Evolutionary conservation across 2,329 filamentous ascomycete genomes (phyloP), one percentile per base, ranked within the genome.

Genomic region (Sclerotiophoma versabilis): DNA sequence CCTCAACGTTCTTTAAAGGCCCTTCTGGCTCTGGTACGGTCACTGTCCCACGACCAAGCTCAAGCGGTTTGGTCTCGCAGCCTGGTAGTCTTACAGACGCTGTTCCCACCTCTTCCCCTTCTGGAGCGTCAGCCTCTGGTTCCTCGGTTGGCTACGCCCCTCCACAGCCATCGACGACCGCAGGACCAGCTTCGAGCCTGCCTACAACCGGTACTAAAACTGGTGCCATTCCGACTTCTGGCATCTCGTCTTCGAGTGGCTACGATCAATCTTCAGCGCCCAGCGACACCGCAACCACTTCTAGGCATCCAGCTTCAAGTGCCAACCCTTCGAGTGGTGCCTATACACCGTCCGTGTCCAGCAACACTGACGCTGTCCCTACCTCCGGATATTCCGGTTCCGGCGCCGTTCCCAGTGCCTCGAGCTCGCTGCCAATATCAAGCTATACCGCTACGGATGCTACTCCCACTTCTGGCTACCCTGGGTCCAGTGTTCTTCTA

Each of bases 81-180:
- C 37, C 43, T 38, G 49, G 43, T 20, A 57, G 43, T 27, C 38
- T 49, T 6, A 51, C 51, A 17, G 42, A 49, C 22, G 52, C 56
- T 26, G n/a, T 52, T 20, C 47, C 56, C 26, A 58, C 51, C 11
- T 58, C 56, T 19, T 48, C 52, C 30, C 49, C 54, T 41, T 25
- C 43, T 38, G 32, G 20, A 10, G 20, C n/a, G 9, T 22, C 50
- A 20, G 20, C 14, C 1, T 22, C 50, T 20, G 48, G 38, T 19
- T 45, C 38, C 15, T 47, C 56, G 19, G 48, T 26, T 43, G 38
- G 22, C 33, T 47, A 45, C 29, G n/a, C 23, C 27, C 30, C 57
- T 47, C 52, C 49, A 11, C 58, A 51, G 41, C 50, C 57, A 6
- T 38, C 39, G 26, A 44, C 38, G 11, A 56, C 57, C 30, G 44